Evolutionary conservation across 176 grass and related monocot species (phyloP).

Genomic region (Ensete glaucum): DNA sequence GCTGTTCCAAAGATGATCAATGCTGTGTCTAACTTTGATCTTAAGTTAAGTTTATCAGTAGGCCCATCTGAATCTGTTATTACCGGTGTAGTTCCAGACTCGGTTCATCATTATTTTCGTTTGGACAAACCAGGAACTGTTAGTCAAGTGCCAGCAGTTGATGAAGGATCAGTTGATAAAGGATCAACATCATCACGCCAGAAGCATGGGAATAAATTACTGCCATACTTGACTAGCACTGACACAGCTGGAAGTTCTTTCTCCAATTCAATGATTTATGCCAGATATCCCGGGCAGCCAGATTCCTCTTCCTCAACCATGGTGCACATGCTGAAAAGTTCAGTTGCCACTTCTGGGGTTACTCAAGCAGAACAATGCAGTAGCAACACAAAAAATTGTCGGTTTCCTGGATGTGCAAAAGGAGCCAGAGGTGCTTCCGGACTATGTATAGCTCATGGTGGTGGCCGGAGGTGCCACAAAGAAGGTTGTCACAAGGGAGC

Average conservation of each 20-base stretch:
- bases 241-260: constrained; percentile 19
- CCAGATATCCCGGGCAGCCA: constrained; percentile 14
- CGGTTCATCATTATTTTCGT: not conserved
- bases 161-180: constrained; percentile 30
- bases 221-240: constrained; percentile 31
- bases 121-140: not conserved
- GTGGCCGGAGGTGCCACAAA: constrained; percentile 54
- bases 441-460: constrained; percentile 69
- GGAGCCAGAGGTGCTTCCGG: constrained; percentile 81
- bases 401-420: constrained; percentile 49
- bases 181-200: constrained; percentile 68
- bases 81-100: constrained; percentile 5
- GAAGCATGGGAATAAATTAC: constrained; percentile 49
- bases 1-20: not conserved
- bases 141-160: constrained; percentile 33
- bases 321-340: constrained; percentile 26
- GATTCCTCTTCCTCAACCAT: constrained; percentile 16
- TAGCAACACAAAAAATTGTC: constrained; percentile 50
- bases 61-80: constrained; percentile 17
- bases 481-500: constrained; percentile 34
- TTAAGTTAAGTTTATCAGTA: constrained; percentile 24
- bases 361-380: constrained; percentile 26
- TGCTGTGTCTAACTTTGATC: constrained; percentile 2
- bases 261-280: constrained; percentile 7
- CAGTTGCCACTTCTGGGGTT: constrained; percentile 30